Evolutionary conservation across 23 red algal genomes (phyloP).

Genomic region (Gracilaria domingensis): DNA sequence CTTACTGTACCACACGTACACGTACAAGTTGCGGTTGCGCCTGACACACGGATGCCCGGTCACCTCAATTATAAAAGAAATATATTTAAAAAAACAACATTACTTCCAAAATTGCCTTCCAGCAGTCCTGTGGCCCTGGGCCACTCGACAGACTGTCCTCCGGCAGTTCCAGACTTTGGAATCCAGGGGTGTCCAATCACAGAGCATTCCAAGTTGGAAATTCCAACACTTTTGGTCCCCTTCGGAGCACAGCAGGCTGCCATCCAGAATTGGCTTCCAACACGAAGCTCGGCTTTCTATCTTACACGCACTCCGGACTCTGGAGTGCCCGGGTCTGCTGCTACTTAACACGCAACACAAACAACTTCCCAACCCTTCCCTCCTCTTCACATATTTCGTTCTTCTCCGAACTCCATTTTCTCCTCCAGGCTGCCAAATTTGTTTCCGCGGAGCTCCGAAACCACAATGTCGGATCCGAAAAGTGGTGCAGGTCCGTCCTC

Average conservation of each 20-base stretch:
- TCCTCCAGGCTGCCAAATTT: not conserved
- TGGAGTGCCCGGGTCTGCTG: too few species aligned
- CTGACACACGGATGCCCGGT: too few species aligned
- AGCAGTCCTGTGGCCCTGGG: not conserved
- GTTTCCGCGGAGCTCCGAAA: not conserved
- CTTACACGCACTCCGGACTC: not conserved
- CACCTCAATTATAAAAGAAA: too few species aligned
- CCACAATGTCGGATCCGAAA: conserved; percentile 40
- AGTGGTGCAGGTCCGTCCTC: conserved; percentile 72
- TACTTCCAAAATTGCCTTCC: conserved; percentile 41
- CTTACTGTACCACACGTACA: too few species aligned
- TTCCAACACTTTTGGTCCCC: not conserved
- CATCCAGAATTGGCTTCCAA: not conserved
- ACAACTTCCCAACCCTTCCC: not conserved
- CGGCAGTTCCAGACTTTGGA: not conserved
- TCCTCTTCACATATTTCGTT: not conserved
- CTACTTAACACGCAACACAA: conserved; percentile 22
- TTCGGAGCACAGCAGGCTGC: too few species aligned
- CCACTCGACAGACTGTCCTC: conserved; percentile 6
- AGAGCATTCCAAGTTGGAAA: conserved; percentile 4
- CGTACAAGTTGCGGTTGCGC: too few species aligned
- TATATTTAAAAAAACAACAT: too few species aligned
- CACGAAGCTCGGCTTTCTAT: not conserved
- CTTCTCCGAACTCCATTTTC: not conserved
- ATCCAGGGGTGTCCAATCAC: not conserved